phyloP scores from a whole-genome alignment of 306 rosid genomes.

The Begonia fuchsioides region DNA sequence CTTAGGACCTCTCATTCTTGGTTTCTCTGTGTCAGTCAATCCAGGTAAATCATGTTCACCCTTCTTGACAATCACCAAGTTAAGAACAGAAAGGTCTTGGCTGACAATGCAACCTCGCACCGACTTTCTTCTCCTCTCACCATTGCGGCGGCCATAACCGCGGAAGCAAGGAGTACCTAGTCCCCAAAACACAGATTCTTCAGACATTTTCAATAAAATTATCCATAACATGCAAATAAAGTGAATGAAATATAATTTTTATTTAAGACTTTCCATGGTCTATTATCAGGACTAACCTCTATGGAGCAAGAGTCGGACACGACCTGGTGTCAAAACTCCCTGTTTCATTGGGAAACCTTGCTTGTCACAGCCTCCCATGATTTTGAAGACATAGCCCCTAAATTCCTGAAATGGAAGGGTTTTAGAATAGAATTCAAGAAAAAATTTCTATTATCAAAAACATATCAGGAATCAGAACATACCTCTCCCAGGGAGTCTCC shows the following conservation, averaged over 20 bases:
- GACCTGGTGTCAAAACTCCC: constrained; percentile 44
- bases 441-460: too few species aligned
- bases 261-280: too few species aligned
- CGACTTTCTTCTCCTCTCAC: constrained; percentile 52
- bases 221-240: not conserved
- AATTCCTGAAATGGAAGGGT: constrained; percentile 24
- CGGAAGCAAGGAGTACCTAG: constrained; percentile 58
- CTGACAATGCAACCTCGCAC: constrained; percentile 54
- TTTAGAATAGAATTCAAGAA: too few species aligned
- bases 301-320: constrained; percentile 37
- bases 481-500: constrained; percentile 56
- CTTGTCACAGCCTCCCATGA: constrained; percentile 52
- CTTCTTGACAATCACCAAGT: constrained; percentile 52
- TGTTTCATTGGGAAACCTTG: constrained; percentile 57
- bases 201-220: not conserved
- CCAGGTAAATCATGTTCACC: constrained; percentile 53
- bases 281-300: constrained; percentile 19
- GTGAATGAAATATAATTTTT: too few species aligned
- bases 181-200: not conserved
- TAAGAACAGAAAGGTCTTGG: constrained; percentile 46
- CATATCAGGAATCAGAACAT: not conserved
- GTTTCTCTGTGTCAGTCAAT: constrained; percentile 44
- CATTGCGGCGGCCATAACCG: constrained; percentile 45
- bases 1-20: constrained; percentile 57
- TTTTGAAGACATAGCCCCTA: constrained; percentile 41